Conservation (phyloP, 2,329 filamentous ascomycete genomes). For the Fusarium lateritium region DNA sequence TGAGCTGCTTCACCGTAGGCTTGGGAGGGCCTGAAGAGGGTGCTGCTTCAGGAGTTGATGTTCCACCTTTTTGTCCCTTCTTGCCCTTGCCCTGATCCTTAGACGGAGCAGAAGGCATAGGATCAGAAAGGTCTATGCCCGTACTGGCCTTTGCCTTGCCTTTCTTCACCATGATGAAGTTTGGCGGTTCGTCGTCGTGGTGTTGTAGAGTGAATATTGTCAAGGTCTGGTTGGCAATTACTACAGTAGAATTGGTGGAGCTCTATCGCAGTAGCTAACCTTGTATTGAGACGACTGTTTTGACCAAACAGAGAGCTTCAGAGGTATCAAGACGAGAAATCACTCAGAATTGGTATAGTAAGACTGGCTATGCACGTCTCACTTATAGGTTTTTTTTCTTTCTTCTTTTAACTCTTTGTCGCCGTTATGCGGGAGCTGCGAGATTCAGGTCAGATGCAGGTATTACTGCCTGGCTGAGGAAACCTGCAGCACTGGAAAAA, state of each 20-base stretch:
- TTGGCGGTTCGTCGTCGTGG: constrained; percentile 9
- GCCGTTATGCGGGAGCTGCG: too few relatives aligned
- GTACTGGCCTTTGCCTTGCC: constrained; percentile 64
- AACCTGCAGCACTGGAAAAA: too few relatives aligned
- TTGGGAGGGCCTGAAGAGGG: constrained; percentile 65
- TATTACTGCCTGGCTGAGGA: too few relatives aligned
- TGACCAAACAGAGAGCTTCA: background rate
- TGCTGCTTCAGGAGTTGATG: constrained; percentile 52
- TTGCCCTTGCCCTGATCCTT: constrained; percentile 63
- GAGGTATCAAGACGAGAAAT: too few relatives aligned
- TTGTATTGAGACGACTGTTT: background rate
- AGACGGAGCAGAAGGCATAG: constrained; percentile 54
- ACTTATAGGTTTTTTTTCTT: too few relatives aligned
- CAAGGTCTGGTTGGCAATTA: constrained; percentile 13
- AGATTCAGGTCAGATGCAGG: too few relatives aligned
- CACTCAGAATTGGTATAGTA: too few relatives aligned
- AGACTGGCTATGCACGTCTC: too few relatives aligned
- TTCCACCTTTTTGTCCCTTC: constrained; percentile 55
- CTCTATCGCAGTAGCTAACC: constrained; percentile 15
- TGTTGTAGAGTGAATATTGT: constrained; percentile 28
- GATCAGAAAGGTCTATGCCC: constrained; percentile 45
- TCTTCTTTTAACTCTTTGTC: too few relatives aligned
- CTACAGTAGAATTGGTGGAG: constrained; percentile 28
- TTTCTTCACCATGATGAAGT: constrained; percentile 64
- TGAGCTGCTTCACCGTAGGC: constrained; percentile 82